Conservation (phyloP, 192 early-diverging fungal genomes). For the Linnemannia elongata region DNA sequence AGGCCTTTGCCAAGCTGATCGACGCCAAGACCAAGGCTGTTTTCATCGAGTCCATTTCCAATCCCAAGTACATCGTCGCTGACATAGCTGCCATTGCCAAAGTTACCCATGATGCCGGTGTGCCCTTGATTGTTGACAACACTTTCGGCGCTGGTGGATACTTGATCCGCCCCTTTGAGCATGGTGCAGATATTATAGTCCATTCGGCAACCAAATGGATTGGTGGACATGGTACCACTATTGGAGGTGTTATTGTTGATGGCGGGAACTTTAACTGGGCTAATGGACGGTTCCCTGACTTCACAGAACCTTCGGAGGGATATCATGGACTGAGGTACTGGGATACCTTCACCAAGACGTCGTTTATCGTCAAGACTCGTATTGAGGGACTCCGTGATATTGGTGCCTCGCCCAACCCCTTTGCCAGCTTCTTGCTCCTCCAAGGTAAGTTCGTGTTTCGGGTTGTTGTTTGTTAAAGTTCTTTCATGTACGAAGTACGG, state of each 20-base stretch:
- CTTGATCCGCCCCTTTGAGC: constrained; percentile 84
- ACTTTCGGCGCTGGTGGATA: constrained; percentile 95
- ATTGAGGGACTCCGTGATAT: constrained; percentile 90
- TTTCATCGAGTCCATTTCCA: constrained; percentile 93
- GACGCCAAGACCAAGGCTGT: constrained; percentile 93
- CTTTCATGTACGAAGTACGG: not conserved
- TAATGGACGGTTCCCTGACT: constrained; percentile 89
- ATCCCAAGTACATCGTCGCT: constrained; percentile 91
- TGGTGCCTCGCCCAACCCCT: constrained; percentile 88
- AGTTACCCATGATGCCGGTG: constrained; percentile 82
- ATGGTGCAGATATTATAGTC: constrained; percentile 95
- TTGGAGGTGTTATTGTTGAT: constrained; percentile 93
- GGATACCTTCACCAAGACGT: constrained; percentile 86
- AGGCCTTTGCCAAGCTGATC: constrained; percentile 83
- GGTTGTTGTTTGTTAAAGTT: not conserved
- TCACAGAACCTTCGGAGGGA: constrained; percentile 86
- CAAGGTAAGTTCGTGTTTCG: constrained; percentile 67
- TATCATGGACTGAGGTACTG: constrained; percentile 92
- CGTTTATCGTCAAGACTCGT: constrained; percentile 83
- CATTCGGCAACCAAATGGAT: constrained; percentile 97
- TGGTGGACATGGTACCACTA: constrained; percentile 90
- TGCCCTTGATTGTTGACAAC: constrained; percentile 96
- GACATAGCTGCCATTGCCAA: constrained; percentile 88
- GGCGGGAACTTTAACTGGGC: constrained; percentile 90
- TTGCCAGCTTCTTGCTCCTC: constrained; percentile 88